phyloP scores from a whole-genome alignment of 345 rosid species.

The Leavenworthia alabamica region DNA sequence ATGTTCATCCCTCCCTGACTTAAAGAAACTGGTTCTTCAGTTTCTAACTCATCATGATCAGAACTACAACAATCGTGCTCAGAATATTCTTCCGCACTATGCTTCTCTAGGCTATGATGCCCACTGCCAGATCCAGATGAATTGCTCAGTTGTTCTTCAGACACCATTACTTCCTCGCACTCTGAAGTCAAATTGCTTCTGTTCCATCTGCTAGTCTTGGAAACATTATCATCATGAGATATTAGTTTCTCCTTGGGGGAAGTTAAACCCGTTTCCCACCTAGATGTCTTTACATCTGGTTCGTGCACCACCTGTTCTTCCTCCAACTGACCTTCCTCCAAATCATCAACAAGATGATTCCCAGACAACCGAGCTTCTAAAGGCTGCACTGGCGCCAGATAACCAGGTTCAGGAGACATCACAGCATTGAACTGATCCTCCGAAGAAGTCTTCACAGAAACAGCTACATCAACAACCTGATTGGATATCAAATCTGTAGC shows the following conservation, averaged over 20 bases:
- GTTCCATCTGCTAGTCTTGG: constrained; percentile 17
- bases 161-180: constrained; percentile 38
- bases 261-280: constrained; percentile 59
- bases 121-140: constrained; percentile 33
- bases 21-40: constrained; percentile 30
- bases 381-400: not conserved
- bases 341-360: constrained; percentile 18
- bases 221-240: constrained; percentile 23
- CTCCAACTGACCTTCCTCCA: constrained; percentile 32
- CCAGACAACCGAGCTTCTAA: constrained; percentile 16
- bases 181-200: constrained; percentile 35
- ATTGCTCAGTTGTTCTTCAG: constrained; percentile 24
- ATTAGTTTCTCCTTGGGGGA: constrained; percentile 20
- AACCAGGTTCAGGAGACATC: constrained; percentile 12
- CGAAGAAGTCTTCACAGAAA: not conserved
- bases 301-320: constrained; percentile 37
- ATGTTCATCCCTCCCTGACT: constrained; percentile 39
- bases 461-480: constrained; percentile 23
- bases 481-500: constrained; percentile 5
- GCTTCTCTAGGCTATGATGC: constrained; percentile 12
- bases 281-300: constrained; percentile 42
- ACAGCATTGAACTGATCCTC: constrained; percentile 4
- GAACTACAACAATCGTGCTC: constrained; percentile 30
- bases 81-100: constrained; percentile 24
- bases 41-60: constrained; percentile 14